Percentiles rank a stretch among this genome's conserved stretches.
Evolutionary conservation across 2,329 filamentous ascomycete genomes (phyloP).

Genomic region (Thielaviopsis ethacetica): DNA sequence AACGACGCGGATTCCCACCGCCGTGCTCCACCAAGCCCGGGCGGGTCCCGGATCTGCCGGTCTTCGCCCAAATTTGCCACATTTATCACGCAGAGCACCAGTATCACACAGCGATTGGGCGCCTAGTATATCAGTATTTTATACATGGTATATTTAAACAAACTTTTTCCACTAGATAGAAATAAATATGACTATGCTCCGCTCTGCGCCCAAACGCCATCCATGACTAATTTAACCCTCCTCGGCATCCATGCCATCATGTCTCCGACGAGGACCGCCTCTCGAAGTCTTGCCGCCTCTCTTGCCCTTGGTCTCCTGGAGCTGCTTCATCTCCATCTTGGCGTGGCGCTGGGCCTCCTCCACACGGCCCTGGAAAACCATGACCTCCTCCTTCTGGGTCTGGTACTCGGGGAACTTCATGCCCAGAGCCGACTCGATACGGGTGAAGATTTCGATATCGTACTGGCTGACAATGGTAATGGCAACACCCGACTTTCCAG

Average conservation of each 20-base stretch:
- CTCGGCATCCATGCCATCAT: slow-evolving; percentile 57
- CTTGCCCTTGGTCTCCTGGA: slow-evolving; percentile 52
- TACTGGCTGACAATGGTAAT: slow-evolving; percentile 77
- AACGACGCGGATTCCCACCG: too few species aligned
- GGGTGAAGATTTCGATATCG: slow-evolving; percentile 61
- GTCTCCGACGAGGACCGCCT: slow-evolving; percentile 29
- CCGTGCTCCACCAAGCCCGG: too few species aligned
- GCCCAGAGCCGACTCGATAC: slow-evolving; percentile 70
- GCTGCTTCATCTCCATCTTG: slow-evolving; percentile 62
- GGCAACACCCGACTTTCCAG: slow-evolving; percentile 69
- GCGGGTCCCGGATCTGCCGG: too few species aligned
- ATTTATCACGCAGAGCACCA: too few species aligned
- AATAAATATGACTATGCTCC: neutral
- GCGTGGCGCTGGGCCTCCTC: slow-evolving; percentile 72
- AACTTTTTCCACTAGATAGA: neutral
- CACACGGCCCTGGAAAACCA: slow-evolving; percentile 62
- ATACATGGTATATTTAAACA: neutral
- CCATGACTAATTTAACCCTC: slow-evolving; percentile 36
- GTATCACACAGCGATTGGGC: too few species aligned
- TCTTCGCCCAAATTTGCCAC: too few species aligned
- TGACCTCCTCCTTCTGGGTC: slow-evolving; percentile 64
- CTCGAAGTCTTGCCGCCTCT: slow-evolving; percentile 29
- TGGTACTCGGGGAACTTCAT: slow-evolving; percentile 57
- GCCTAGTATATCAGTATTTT: neutral
- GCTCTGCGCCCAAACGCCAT: neutral